phyloP scores from a whole-genome alignment of 179 eudicot species.

The Heliamphora pulchella region DNA sequence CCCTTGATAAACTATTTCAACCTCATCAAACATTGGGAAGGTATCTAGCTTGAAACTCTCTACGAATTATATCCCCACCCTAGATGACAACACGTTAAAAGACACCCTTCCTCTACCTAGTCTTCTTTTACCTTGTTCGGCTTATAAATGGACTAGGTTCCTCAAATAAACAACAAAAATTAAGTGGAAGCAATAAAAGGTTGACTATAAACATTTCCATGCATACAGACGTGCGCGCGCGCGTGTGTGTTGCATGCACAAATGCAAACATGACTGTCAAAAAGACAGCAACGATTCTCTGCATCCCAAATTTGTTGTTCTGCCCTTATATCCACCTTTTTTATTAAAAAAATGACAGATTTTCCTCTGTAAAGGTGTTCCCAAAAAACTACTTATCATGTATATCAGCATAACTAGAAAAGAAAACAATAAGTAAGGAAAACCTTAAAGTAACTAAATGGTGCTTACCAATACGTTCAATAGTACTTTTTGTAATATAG shows the following conservation, averaged over 20 bases:
- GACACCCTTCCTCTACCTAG: not conserved
- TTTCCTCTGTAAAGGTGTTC: not conserved
- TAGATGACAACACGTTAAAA: not conserved
- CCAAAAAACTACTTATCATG: not conserved
- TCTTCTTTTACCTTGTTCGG: not conserved
- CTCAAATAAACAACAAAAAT: not conserved
- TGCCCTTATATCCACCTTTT: not conserved
- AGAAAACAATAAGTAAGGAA: not conserved
- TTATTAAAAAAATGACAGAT: not conserved
- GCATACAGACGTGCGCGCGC: not conserved
- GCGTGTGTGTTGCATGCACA: too few species aligned
- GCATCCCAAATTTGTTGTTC: not conserved
- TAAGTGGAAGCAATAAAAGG: not conserved
- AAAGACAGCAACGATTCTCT: not conserved
- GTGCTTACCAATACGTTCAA: slow-evolving; percentile 64
- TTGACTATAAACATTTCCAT: not conserved
- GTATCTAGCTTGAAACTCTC: not conserved
- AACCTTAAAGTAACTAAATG: not conserved
- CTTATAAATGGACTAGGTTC: not conserved
- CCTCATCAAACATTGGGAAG: not conserved
- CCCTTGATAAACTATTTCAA: not conserved
- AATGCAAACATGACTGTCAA: not conserved
- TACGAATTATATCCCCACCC: not conserved
- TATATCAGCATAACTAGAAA: too few species aligned
- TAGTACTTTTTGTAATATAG: slow-evolving; percentile 60